Base-by-base conservation (phyloP, 192 early-diverging fungal species). In the Diversispora epigaea region DNA sequence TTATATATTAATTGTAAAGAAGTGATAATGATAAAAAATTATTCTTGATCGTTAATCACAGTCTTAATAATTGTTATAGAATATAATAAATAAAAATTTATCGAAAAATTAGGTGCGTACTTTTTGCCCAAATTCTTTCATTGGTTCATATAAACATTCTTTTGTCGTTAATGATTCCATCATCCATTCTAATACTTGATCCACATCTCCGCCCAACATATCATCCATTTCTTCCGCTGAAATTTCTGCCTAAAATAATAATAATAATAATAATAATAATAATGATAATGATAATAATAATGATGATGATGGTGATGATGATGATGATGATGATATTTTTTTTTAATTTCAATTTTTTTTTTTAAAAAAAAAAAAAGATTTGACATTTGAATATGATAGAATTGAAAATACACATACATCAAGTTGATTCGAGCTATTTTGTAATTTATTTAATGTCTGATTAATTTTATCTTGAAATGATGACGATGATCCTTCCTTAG, bases 61-160 rank as follows among this genome's bases (percentile, higher is more conserved):
- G 25, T 32, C 0, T 32, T 32, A 78, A 44, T 41, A 21, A 41
- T 58, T 25, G 32, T 44, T 66, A 67, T 17, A 70, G 45, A 4
- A 9, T 56, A 66, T 19, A 61, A 49, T 22, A n/a, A 21, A 15
- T 19, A 66, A 19, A 55, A 8, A 0, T 47, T 4, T 40, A 66
- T 15, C 44, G 65, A 39, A 58, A 11, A 43, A 54, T 14, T 73
- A 3, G 40, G 44, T 64, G 22, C 9, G 25, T 85, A 92, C 93
- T 85, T 91, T 93, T 14, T 71, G 79, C 22, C 88, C 86, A 62
- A 99, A 82, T 54, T 99, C 96, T 82, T 92, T 93, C 85, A 99
- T 94, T 10, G 96, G 96, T 80, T 98, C 96, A 82, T 95, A 93
- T 56, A 99, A 83, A 25, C 98, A 83, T 41, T 98, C 96, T 76